Base-by-base conservation (phyloP, 2,329 filamentous ascomycete genomes). In the Pestalotiopsis sp. region DNA sequence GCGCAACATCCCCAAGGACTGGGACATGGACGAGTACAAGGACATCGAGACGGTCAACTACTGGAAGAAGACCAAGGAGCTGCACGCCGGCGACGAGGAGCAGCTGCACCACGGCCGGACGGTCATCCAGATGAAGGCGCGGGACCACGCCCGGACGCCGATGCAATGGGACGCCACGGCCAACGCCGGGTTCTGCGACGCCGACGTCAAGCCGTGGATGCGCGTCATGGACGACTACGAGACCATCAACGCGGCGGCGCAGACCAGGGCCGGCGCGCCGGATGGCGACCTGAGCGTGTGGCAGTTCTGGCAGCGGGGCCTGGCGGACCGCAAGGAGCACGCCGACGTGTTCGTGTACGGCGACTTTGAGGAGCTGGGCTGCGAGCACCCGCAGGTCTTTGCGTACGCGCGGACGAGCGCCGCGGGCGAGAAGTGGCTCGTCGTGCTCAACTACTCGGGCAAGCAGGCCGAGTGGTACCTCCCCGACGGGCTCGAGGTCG, bases 61-160 rank as follows among this genome's bases (percentile, higher is more conserved):
- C 60, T 86, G 70, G 78, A 80, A 78, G 41, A 79, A 82, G 68
- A 71, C 73, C 49, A 71, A 75, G 4, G 77, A 79, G 27, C 68
- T 83, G 1, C 81, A 84, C 66, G 79, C 73, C 1, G 70, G 74
- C n/a, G 76, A 82, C 68, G 73, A 78, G 9, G 79, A 81, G 56
- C 79, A 77, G 36, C 78, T 88, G 1, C 80, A 80, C 13, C 80
- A 84, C 49, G 86, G 84, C 0, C 83, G 85, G 73, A 77, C 81
- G 9, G 82, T 87, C 52, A 80, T 92, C 65, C 86, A 89, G 71
- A 82, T 85, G 69, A 85, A 92, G 38, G 90, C 86, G 5, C 83
- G 90, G 40, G 91, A 93, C 75, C 88, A 93, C 74, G 85, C 89
- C 9, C 84, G 91, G n/a, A 85, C 89, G 3, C 91, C 91, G 0